These are phyloP conservation scores for Naganishia vishniacii DNA, from an alignment of 768 basidiomycete species.

Conservation along the genomic window DNA sequence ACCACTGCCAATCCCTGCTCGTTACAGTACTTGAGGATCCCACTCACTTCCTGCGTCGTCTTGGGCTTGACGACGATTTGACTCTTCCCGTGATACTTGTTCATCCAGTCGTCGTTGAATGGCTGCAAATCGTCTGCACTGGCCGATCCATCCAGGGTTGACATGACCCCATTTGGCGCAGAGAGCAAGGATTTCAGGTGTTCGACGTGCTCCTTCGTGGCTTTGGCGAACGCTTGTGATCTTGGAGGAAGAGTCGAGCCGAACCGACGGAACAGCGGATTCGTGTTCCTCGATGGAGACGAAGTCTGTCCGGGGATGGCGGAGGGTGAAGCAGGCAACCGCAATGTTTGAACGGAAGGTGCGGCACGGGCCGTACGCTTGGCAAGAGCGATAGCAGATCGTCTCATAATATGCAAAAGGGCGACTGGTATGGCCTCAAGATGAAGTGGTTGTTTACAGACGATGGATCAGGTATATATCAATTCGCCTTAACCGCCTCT, in stretches of 20 bases:
- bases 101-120: conserved; percentile 94
- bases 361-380: not conserved
- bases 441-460: not conserved
- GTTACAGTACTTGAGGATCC: conserved; percentile 81
- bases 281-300: not conserved
- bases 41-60: conserved; percentile 77
- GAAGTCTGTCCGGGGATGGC: not conserved
- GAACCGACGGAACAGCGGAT: conserved; percentile 17
- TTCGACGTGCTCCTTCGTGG: conserved; percentile 43
- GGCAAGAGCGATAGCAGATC: conserved; percentile 17
- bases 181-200: conserved; percentile 46
- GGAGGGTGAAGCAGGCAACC: not conserved
- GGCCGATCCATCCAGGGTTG: conserved; percentile 46
- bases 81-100: conserved; percentile 79
- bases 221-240: conserved; percentile 33
- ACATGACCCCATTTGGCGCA: conserved; percentile 41
- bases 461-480: not conserved
- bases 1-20: conserved; percentile 77
- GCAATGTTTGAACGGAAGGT: not conserved
- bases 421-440: too few relatives aligned
- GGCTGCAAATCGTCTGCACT: conserved; percentile 58
- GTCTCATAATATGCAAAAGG: not conserved
- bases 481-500: not conserved
- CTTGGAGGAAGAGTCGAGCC: conserved; percentile 43
- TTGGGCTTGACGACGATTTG: conserved; percentile 84